These are phyloP conservation scores for Euphorbia peplus DNA, from an alignment of 345 rosid genomes.

Conservation along the genomic window DNA sequence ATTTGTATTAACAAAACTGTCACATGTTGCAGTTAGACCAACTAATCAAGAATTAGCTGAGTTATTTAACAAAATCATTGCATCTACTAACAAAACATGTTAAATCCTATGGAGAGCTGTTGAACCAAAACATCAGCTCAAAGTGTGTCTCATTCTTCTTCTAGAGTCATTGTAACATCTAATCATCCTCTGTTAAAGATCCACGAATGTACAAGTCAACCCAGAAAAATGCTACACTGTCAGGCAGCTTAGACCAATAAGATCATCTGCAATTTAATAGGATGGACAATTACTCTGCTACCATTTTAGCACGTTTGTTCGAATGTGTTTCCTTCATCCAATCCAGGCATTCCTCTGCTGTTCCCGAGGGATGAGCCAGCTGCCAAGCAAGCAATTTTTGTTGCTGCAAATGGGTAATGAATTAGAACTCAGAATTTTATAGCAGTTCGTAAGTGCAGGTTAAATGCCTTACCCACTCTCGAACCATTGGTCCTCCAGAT, in stretches of 20 bases:
- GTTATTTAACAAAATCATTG: neutral
- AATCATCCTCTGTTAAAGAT: neutral
- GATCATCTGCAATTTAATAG: neutral
- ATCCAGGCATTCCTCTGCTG: constrained; percentile 74
- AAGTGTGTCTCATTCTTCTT: neutral
- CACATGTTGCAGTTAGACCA: too few species aligned
- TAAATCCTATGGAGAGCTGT: neutral
- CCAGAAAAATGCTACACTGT: neutral
- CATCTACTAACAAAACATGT: neutral
- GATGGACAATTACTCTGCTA: constrained; percentile 22
- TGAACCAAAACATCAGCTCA: neutral
- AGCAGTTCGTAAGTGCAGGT: neutral
- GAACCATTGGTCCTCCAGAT: constrained; percentile 70
- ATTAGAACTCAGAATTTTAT: constrained; percentile 10
- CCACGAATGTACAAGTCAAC: neutral
- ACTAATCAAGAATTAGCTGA: neutral
- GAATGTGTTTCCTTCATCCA: constrained; percentile 74
- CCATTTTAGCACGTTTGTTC: constrained; percentile 48
- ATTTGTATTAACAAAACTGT: too few species aligned
- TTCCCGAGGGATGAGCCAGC: constrained; percentile 65
- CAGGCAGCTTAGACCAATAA: neutral
- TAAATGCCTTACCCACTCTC: constrained; percentile 67
- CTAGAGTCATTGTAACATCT: neutral
- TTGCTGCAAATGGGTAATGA: constrained; percentile 54
- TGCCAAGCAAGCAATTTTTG: constrained; percentile 77